Evolutionary conservation across 176 grass and related monocot species (phyloP).

Genomic region (Eremochloa ophiuroides): DNA sequence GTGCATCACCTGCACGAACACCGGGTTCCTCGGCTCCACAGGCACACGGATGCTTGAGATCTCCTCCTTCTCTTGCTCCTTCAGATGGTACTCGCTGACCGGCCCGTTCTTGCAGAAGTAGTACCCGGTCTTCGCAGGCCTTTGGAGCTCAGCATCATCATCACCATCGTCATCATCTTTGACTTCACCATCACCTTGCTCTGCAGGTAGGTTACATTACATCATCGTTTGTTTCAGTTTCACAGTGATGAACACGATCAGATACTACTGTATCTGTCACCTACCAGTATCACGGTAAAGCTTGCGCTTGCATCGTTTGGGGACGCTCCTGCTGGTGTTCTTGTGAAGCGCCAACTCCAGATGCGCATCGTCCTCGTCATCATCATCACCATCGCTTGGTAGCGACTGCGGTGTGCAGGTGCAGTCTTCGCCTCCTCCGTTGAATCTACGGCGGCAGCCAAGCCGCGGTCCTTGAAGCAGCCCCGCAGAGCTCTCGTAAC

Average conservation of each 20-base stretch:
- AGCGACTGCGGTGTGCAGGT: not conserved
- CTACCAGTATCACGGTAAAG: not conserved
- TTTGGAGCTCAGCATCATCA: too few relatives aligned
- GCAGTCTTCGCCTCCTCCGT: not conserved
- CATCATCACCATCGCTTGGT: not conserved
- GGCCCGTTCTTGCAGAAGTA: slow-evolving; percentile 47
- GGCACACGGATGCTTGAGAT: slow-evolving; percentile 18
- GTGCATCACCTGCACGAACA: slow-evolving; percentile 39
- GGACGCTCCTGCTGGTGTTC: not conserved
- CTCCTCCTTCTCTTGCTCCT: slow-evolving; percentile 22
- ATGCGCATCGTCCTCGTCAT: not conserved
- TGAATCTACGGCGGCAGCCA: not conserved
- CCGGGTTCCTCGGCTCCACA: slow-evolving; percentile 1
- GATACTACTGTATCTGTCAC: not conserved
- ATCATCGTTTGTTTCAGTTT: not conserved
- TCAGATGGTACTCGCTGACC: slow-evolving; percentile 24
- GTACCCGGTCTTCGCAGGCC: not conserved
- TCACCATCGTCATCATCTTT: not conserved
- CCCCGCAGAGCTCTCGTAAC: not conserved
- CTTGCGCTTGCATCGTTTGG: not conserved
- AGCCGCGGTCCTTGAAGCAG: not conserved
- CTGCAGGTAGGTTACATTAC: not conserved
- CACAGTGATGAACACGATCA: not conserved
- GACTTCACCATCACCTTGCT: not conserved
- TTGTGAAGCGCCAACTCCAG: slow-evolving; percentile 6